Evolutionary conservation across 306 rosid genomes (phyloP), one percentile per base, ranked within the genome.

Genomic region (Cicer cuneatum): DNA sequence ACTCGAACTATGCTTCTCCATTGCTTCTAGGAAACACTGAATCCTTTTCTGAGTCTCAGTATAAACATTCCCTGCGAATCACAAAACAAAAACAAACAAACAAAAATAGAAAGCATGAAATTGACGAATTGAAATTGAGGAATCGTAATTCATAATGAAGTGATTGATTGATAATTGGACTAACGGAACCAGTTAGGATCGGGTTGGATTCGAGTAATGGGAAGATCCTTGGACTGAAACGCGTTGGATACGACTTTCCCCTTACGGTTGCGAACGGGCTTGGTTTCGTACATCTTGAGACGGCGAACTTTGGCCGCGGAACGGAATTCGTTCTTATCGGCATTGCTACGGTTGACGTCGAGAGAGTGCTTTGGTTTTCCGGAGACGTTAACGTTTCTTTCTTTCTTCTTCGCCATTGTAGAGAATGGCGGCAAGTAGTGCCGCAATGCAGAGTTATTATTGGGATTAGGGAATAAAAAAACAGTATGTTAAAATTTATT

Each of bases 341-440:
- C 88, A 51, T 77, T 82, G 80, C 78, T 83, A 5, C 98, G 87
- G 51, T 94, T 94, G 4, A 73, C 93, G 78, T 94, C 98, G 15
- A 88, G 82, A 0, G 98, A 94, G 80, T 91, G 98, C 87, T 91
- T 94, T 11, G 96, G 98, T 81, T 86, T 87, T 7, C 98, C 96
- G 0, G 97, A 94, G 15, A 94, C 74, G 72, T 78, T 90, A 14
- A 83, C 94, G 24, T 78, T 86, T 81, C 12, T 82, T 85, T 93
- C 97, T 38, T 70, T 86, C 88, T 86, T 85, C 93, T 89, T 93
- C 85, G 83, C 43, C 98, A 91, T 93, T 85, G 73, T 35, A 68
- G 68, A 71, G 18, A 40, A 12, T 1, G 29, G 2, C 1, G 3
- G 65, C 1, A 67, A 54, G 5, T 29, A 2, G 19, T 19, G 11